Conservation (phyloP, 1,284 basidiomycete genomes). For the Papiliotrema nemorosa region DNA sequence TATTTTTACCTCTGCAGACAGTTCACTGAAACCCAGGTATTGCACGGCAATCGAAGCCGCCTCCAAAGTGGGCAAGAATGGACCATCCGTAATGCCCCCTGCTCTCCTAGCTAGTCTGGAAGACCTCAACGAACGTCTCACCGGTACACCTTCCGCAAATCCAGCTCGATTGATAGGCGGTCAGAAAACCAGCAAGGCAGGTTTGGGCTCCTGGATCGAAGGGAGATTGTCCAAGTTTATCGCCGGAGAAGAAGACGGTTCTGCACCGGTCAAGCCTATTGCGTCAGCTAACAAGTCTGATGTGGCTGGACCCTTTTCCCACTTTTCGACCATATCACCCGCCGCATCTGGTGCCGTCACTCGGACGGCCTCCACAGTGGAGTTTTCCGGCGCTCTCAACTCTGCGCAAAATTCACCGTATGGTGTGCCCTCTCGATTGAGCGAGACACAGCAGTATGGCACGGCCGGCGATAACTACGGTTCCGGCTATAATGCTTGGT, state of each 20-base stretch:
- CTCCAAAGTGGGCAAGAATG: slow-evolving; percentile 26
- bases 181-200: slow-evolving; percentile 75
- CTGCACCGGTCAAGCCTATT: slow-evolving; percentile 18
- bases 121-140: slow-evolving; percentile 74
- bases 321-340: slow-evolving; percentile 89
- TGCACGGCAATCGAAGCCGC: slow-evolving; percentile 83
- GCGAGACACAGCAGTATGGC: background rate
- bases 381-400: slow-evolving; percentile 14
- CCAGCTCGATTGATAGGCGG: slow-evolving; percentile 61
- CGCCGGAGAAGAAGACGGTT: slow-evolving; percentile 69
- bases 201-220: slow-evolving; percentile 91
- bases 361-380: slow-evolving; percentile 30
- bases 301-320: slow-evolving; percentile 75
- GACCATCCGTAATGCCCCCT: slow-evolving; percentile 55
- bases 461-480: background rate
- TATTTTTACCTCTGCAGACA: slow-evolving; percentile 9
- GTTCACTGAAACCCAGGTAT: slow-evolving; percentile 59
- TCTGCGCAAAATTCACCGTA: slow-evolving; percentile 16
- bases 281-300: slow-evolving; percentile 1
- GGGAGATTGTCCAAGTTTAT: slow-evolving; percentile 95
- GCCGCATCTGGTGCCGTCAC: slow-evolving; percentile 62
- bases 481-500: background rate
- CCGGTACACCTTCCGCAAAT: slow-evolving; percentile 68
- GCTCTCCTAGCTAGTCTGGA: slow-evolving; percentile 72
- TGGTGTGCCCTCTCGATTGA: too few relatives aligned